phyloP scores from a whole-genome alignment of 371 early-diverging fungal species.

The Smittium culicis region DNA sequence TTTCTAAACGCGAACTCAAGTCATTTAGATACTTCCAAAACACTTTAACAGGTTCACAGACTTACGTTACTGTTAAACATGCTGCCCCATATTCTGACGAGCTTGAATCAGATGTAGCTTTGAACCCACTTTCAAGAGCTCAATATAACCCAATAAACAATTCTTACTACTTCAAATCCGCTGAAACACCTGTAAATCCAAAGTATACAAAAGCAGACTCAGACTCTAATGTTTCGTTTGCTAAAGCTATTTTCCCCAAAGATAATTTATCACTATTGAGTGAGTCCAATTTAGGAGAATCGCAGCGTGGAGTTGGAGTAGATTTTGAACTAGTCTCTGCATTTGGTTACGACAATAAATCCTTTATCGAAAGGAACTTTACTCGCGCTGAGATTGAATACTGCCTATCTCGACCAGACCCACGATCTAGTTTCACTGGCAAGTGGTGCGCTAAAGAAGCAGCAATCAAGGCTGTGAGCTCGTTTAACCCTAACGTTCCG shows the following conservation, averaged over 20 bases:
- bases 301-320: conserved; percentile 54
- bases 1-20: conserved; percentile 52
- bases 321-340: conserved; percentile 79
- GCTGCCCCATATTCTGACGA: conserved; percentile 73
- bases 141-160: conserved; percentile 49
- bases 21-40: conserved; percentile 87
- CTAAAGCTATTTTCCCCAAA: no score
- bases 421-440: conserved; percentile 77
- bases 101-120: conserved; percentile 63
- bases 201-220: background rate
- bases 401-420: conserved; percentile 58
- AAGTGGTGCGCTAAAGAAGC: conserved; percentile 96
- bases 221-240: background rate
- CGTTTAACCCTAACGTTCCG: background rate
- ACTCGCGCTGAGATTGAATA: conserved; percentile 63
- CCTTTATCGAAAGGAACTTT: conserved; percentile 85
- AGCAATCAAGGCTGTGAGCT: conserved; percentile 76
- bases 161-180: conserved; percentile 2
- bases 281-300: background rate
- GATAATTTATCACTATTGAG: background rate
- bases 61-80: conserved; percentile 74
- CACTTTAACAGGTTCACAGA: conserved; percentile 60
- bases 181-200: conserved; percentile 1
- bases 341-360: conserved; percentile 65
- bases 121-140: conserved; percentile 80